A percentile compares a stretch with the other conserved stretches of the same genome.
Evolutionary conservation across 208 protist genomes (phyloP).

Genomic region (Crithidia fasciculata): DNA sequence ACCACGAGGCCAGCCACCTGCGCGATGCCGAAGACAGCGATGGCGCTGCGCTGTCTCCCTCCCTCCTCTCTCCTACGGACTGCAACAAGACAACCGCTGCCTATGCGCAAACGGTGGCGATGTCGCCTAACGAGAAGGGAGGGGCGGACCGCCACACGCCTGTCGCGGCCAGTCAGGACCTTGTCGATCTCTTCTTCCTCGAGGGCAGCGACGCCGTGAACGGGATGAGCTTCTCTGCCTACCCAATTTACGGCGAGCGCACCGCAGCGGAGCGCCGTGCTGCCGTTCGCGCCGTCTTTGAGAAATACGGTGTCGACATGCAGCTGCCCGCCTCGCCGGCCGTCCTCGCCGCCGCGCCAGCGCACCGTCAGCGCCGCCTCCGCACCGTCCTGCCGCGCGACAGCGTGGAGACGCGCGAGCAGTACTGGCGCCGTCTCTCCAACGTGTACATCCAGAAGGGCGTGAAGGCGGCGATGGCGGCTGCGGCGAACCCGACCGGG

Average conservation of each 20-base stretch:
- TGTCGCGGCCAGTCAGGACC: constrained; percentile 37
- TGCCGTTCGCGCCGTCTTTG: constrained; percentile 35
- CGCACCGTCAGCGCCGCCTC: constrained; percentile 9
- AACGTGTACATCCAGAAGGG: constrained; percentile 44
- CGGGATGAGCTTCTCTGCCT: constrained; percentile 43
- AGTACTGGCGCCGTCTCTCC: constrained; percentile 56
- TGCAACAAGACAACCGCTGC: constrained; percentile 24
- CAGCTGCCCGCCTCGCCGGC: constrained; percentile 26
- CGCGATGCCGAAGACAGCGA: constrained; percentile 1
- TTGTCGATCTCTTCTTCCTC: constrained; percentile 54
- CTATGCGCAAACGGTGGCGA: constrained; percentile 3
- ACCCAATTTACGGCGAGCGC: constrained; percentile 47
- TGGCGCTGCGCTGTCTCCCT: neutral
- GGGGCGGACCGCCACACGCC: neutral
- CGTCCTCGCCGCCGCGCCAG: constrained; percentile 8
- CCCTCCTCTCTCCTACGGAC: constrained; percentile 19
- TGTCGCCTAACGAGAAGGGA: neutral
- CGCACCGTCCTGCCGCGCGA: constrained; percentile 1
- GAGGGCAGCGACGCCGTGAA: constrained; percentile 50
- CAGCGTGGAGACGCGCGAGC: constrained; percentile 43
- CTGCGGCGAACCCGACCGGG: neutral
- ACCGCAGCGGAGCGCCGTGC: constrained; percentile 40
- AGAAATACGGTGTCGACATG: constrained; percentile 29
- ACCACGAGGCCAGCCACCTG: constrained; percentile 10
- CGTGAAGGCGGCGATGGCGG: neutral